Percentiles rank a stretch among this genome's conserved stretches.
These are phyloP conservation scores for Annulohypoxylon maeteangense DNA, from an alignment of 495 filamentous ascomycete species.

Conservation along the genomic window DNA sequence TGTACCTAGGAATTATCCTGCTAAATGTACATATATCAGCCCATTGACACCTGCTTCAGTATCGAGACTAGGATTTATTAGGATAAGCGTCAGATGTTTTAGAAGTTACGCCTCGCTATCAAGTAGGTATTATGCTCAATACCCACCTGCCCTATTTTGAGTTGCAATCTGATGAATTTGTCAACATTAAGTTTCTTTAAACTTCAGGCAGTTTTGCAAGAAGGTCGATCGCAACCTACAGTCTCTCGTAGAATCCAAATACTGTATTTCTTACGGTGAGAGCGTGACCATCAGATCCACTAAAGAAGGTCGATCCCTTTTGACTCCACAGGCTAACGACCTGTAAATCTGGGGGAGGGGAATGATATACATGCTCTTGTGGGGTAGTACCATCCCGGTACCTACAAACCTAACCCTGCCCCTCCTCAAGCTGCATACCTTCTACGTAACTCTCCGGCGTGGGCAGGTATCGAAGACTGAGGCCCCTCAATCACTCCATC, in stretches of 20 bases:
- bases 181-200: background rate
- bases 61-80: conserved; percentile 1
- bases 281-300: conserved; percentile 36
- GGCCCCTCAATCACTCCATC: conserved; percentile 45
- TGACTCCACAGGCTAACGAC: conserved; percentile 18
- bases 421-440: conserved; percentile 29
- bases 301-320: conserved; percentile 34
- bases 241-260: conserved; percentile 6
- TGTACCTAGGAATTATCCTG: background rate
- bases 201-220: conserved; percentile 3
- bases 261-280: conserved; percentile 38
- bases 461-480: conserved; percentile 41
- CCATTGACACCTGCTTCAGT: background rate
- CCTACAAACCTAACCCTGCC: conserved; percentile 26
- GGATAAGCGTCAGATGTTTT: conserved; percentile 6
- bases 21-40: background rate
- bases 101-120: background rate
- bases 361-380: conserved; percentile 27
- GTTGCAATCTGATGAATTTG: background rate
- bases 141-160: background rate
- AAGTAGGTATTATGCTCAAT: background rate
- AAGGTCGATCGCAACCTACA: conserved; percentile 1
- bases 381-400: conserved; percentile 37
- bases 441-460: conserved; percentile 42
- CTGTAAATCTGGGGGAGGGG: conserved; percentile 45